Percentiles rank a stretch among this genome's conserved stretches.
phyloP scores from a whole-genome alignment of 2,329 filamentous ascomycete genomes.

The Pseudonectria foliicola region DNA sequence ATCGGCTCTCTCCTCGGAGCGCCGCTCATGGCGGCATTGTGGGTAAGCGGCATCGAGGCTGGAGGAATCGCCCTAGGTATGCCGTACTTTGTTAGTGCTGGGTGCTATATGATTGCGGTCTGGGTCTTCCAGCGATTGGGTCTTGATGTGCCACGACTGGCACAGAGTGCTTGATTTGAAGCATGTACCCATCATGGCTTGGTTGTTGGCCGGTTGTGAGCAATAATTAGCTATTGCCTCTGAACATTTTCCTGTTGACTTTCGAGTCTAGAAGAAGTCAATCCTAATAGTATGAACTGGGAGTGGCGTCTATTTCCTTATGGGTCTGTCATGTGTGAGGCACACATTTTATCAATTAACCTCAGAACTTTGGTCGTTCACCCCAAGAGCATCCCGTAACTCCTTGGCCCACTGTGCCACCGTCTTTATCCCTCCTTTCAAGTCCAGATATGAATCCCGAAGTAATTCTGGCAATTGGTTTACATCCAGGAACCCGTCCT shows the following conservation, averaged over 20 bases:
- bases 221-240: no score
- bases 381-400: slow-evolving; percentile 5
- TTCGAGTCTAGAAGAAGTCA: no score
- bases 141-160: no score
- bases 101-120: slow-evolving; percentile 16
- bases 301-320: no score
- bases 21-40: slow-evolving; percentile 39
- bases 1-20: slow-evolving; percentile 40
- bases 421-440: slow-evolving; percentile 8
- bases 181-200: no score
- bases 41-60: slow-evolving; percentile 37
- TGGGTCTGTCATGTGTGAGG: no score
- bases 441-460: slow-evolving; percentile 8
- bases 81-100: slow-evolving; percentile 18
- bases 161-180: no score
- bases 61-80: slow-evolving; percentile 23
- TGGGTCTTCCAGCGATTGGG: slow-evolving; percentile 5
- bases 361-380: no score
- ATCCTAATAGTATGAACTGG: no score
- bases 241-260: no score
- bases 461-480: slow-evolving; percentile 15
- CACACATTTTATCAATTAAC: no score
- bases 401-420: slow-evolving; percentile 12
- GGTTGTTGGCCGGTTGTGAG: no score
- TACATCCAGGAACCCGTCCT: slow-evolving; percentile 16